Evolutionary conservation across 305 asterid species (phyloP), one percentile per base, ranked within the genome.

Genomic region (Solanum hybrid): DNA sequence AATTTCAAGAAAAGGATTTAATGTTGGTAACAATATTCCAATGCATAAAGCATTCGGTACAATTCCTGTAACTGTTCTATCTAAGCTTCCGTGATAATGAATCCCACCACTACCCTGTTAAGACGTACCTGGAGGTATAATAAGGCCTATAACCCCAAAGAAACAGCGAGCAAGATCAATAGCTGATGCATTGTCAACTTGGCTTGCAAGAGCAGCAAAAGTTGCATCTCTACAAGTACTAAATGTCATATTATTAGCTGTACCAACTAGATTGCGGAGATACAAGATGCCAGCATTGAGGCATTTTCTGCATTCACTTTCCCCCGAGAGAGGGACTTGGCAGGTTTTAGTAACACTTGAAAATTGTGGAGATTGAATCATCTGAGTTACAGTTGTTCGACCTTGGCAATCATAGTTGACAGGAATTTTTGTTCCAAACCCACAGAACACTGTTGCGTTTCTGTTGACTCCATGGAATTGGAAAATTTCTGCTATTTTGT

Each of bases 191-290:
- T 95, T 92, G 93, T 95, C 98, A 76, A 94, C 94, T 92, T 88
- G 96, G 94, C 98, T 96, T 40, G 98, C 95, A 92, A 97, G 92
- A 56, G 98, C 94, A 75, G 92, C 96, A 93, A 96, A 98, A n/a
- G 98, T 91, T 73, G 99, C 99, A 94, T 96, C 99, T 90, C 99
- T 92, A 90, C 99, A 98, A 84, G 95, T 98, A 89, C 97, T 97
- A 93, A 97, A 90, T 5, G 99, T 98, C 87, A 93, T 89, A 92
- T 98, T 98, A 92, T 92, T 95, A 17, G 94, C 94, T 11, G 97
- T 91, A 79, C 98, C 99, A 86, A 96, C 89, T 32, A 96, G 92
- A 91, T 94, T 95, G 45, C 97, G 96, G 29, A 98, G 97, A 94
- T 95, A 98, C 29, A 93, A 77, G 89, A 96, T 93, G 64, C 97